phyloP scores from a whole-genome alignment of 441 rosid genomes.

The Populus hybrid region DNA sequence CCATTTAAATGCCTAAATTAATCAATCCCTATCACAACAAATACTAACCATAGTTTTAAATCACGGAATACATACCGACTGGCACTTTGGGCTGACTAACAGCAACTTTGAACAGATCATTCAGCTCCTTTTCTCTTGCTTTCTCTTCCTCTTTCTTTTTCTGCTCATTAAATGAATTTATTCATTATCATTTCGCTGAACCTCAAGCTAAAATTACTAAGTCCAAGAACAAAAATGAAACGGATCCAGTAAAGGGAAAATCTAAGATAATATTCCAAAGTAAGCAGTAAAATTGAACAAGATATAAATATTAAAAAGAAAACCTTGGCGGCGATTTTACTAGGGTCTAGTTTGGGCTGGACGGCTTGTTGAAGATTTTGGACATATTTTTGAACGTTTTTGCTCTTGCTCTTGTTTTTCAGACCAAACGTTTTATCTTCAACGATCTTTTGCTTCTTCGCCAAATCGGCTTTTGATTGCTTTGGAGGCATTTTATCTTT shows the following conservation, averaged over 20 bases:
- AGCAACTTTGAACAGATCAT: too few relatives aligned
- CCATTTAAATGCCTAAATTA: background rate
- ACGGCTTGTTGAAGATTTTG: too few relatives aligned
- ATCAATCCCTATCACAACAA: too few relatives aligned
- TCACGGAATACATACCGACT: too few relatives aligned
- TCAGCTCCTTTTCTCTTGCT: too few relatives aligned
- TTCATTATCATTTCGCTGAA: too few relatives aligned
- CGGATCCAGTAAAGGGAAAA: background rate
- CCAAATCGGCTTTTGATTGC: slow-evolving; percentile 65
- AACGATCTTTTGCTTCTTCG: slow-evolving; percentile 77
- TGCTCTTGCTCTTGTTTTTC: slow-evolving; percentile 82
- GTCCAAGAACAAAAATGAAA: background rate
- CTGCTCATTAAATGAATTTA: too few relatives aligned
- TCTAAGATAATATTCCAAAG: background rate
- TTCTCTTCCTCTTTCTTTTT: too few relatives aligned
- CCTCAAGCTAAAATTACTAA: too few relatives aligned
- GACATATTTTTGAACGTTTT: slow-evolving; percentile 4
- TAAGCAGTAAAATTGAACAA: background rate
- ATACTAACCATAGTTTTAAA: too few relatives aligned
- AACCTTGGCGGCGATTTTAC: slow-evolving; percentile 68
- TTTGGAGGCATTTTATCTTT: slow-evolving; percentile 58
- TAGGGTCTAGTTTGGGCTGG: background rate
- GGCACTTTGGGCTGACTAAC: too few relatives aligned
- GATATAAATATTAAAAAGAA: background rate
- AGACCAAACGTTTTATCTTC: slow-evolving; percentile 84